A percentile compares a stretch with the other conserved stretches of the same genome.
phyloP scores from a whole-genome alignment of 1,284 basidiomycete genomes.

The Trichosporon coremiiforme region DNA sequence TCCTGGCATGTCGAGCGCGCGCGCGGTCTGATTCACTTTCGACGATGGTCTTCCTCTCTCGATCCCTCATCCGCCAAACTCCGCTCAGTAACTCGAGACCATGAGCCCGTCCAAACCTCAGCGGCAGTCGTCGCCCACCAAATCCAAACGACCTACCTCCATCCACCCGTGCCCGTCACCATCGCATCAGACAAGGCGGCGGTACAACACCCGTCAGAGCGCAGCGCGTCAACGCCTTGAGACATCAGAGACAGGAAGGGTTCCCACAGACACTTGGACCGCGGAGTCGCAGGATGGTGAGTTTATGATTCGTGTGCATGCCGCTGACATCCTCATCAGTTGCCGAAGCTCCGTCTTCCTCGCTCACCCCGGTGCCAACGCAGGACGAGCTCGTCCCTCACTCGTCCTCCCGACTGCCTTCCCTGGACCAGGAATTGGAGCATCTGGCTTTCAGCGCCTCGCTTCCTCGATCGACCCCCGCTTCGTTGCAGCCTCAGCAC shows the following conservation, averaged over 20 bases:
- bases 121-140: background rate
- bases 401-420: background rate
- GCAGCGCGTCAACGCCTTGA: background rate
- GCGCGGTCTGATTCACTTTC: background rate
- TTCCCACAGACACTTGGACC: background rate
- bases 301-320: background rate
- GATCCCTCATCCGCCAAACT: background rate
- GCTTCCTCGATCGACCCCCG: background rate
- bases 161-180: background rate
- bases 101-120: background rate
- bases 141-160: background rate
- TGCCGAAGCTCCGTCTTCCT: background rate
- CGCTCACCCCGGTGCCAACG: background rate
- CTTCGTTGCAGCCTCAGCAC: background rate
- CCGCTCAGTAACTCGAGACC: background rate
- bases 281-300: background rate
- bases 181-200: background rate
- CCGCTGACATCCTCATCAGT: background rate
- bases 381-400: background rate
- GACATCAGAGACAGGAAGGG: background rate
- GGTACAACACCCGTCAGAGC: background rate
- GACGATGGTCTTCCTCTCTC: background rate
- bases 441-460: background rate
- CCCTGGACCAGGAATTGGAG: background rate
- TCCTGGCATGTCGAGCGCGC: background rate